Conservation (phyloP, 257 asterid genomes). For the Dorcoceras hygrometricum region DNA sequence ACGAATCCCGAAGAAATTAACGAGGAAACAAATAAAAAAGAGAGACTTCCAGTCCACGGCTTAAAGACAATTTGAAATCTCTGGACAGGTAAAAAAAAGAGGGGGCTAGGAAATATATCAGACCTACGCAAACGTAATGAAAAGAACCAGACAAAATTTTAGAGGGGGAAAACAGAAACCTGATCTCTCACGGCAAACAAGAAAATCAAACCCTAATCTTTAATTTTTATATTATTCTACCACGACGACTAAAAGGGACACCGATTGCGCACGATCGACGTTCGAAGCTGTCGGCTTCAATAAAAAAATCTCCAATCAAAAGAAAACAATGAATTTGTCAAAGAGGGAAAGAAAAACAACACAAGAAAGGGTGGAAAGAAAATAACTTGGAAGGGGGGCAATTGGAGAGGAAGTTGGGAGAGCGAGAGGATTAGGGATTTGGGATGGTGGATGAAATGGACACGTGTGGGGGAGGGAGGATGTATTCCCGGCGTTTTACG, state of each 20-base stretch:
- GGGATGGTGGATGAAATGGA: slow-evolving; percentile 14
- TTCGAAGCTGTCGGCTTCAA: slow-evolving; percentile 21
- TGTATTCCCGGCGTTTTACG: slow-evolving; percentile 30
- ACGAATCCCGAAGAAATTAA: slow-evolving; percentile 28
- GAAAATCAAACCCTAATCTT: slow-evolving; percentile 31
- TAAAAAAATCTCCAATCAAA: slow-evolving; percentile 14
- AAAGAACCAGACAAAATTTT: slow-evolving; percentile 13
- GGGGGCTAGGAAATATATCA: not conserved
- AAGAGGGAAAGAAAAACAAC: slow-evolving; percentile 17
- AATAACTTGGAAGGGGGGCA: slow-evolving; percentile 21
- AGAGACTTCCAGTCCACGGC: slow-evolving; percentile 30
- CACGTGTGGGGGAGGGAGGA: slow-evolving; percentile 53
- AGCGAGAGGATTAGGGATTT: slow-evolving; percentile 14
- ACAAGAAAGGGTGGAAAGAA: slow-evolving; percentile 10
- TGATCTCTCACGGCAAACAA: slow-evolving; percentile 29
- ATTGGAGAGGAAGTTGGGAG: slow-evolving; percentile 11
- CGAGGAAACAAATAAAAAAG: not conserved
- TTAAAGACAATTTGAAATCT: slow-evolving; percentile 14
- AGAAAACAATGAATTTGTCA: not conserved
- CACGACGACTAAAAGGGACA: slow-evolving; percentile 37
- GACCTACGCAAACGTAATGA: slow-evolving; percentile 10
- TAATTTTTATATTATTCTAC: not conserved
- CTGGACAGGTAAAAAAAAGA: slow-evolving; percentile 14
- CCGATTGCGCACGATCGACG: slow-evolving; percentile 32
- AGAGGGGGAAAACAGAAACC: slow-evolving; percentile 21